A percentile compares a stretch with the other conserved stretches of the same genome.
phyloP scores from a whole-genome alignment of 2,329 filamentous ascomycete genomes.

The Rhynchosporium graminicola region DNA sequence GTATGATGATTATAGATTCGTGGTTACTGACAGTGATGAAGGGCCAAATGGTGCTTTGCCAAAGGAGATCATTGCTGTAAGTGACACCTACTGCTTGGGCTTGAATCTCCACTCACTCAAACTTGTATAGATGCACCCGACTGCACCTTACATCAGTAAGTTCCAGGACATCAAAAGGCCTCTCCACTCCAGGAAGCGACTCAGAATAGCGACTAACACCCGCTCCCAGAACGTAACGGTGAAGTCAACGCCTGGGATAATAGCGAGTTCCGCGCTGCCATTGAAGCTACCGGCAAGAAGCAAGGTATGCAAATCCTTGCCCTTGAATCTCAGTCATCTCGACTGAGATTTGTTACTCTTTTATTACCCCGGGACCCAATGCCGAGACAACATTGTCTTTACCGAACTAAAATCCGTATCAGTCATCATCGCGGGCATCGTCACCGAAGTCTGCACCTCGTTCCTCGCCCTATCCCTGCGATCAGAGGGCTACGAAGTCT shows the following conservation, averaged over 20 bases:
- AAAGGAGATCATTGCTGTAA: slow-evolving; percentile 61
- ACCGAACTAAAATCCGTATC: too few relatives aligned
- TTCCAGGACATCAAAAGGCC: neutral
- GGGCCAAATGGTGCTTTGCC: slow-evolving; percentile 73
- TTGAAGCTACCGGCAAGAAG: slow-evolving; percentile 63
- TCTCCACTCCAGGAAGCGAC: neutral
- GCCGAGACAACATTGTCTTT: too few relatives aligned
- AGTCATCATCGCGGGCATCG: slow-evolving; percentile 70
- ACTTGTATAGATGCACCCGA: slow-evolving; percentile 55
- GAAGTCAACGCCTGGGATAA: slow-evolving; percentile 82
- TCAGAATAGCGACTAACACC: neutral
- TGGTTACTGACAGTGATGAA: slow-evolving; percentile 17
- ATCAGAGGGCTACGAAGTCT: slow-evolving; percentile 71
- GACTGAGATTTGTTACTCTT: too few relatives aligned
- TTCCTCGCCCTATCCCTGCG: slow-evolving; percentile 74
- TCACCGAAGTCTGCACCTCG: slow-evolving; percentile 74
- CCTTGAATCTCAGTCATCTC: too few relatives aligned
- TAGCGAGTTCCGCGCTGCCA: slow-evolving; percentile 63
- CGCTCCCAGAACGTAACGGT: slow-evolving; percentile 44
- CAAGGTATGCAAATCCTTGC: slow-evolving; percentile 44
- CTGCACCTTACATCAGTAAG: slow-evolving; percentile 59
- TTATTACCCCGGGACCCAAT: too few relatives aligned
- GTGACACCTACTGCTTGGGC: slow-evolving; percentile 29
- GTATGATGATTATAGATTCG: too few relatives aligned
- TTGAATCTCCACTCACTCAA: neutral